Evolutionary conservation across 495 filamentous ascomycete species (phyloP), one percentile per base, ranked within the genome.

Genomic region (Penicillium silybi): DNA sequence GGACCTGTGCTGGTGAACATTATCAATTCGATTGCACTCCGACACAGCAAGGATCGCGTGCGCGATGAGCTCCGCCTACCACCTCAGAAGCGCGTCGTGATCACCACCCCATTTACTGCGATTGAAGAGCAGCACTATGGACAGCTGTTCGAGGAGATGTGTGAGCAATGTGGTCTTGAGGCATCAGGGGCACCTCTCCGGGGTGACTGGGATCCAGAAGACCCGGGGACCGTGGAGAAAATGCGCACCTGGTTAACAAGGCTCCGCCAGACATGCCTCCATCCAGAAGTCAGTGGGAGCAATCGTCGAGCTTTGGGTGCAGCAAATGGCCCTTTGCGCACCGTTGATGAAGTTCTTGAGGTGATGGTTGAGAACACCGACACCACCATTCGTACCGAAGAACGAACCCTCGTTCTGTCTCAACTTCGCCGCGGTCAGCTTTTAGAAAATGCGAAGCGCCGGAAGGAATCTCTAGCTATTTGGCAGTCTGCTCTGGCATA

Each of bases 41-140:
- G 93, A 1, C 92, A 98, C 63, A 92, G 85, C 16, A 98, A 98
- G 68, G 78, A 84, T 45, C 74, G 80, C 23, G 80, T 97, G 22
- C 80, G 89, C 38, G 76, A 83, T 29, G 90, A 98, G 50, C 63
- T 79, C 15, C 64, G 63, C 16, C 52, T 80, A 26, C 92, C 92
- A 11, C 76, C 81, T 2, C 92, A 97, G 61, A 88, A 85, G 53
- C 82, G 93, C 1, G 80, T 92, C 52, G 84, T 97, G 15, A 88
- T 98, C 46, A 93, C 88, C 0, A 82, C 92, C 47, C 90, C 92
- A 0, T 97, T 97, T 60, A 89, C 84, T 2, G 79, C 87, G 1
- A 78, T 96, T 16, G 93, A 98, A 61, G 87, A 96, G 57, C 88
- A 96, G 60, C 81, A 90, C 49, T 98, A 98, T 60, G 70, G 74